Base-by-base conservation (phyloP, 2,329 filamentous ascomycete genomes). In the Xylariaceae sp. region DNA sequence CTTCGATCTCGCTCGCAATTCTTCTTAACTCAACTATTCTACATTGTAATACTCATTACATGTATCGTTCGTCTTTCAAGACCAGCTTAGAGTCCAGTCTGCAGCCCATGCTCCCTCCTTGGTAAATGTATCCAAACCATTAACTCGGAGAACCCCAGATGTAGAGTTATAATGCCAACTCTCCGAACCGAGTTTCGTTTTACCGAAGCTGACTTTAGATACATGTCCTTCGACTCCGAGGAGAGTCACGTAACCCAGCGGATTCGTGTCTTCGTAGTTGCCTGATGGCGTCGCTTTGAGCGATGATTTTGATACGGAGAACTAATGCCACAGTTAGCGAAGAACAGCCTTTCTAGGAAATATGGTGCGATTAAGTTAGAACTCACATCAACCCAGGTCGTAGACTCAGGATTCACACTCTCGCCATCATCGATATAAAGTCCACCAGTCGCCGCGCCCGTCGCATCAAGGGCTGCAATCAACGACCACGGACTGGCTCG, bases 371-470 rank as follows among this genome's bases (percentile, higher is more conserved):
- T 12, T 11, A 26, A 44, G 12, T 27, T 34, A 4, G 8, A 45
- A 71, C 71, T 64, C 55, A 75, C 73, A 53, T 74, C 65, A 29
- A 89, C 77, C 56, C 74, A 75, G 4, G 84, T 74, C 0, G 77
- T 84, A 0, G 75, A 73, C 9, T 78, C 73, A 0, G 80, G 85
- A 35, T 69, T 63, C 6, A 89, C 55, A 53, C 83, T 87, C 70
- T 86, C 85, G 1, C 88, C 88, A 62, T 92, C 88, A 62, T 91
- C 88, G 6, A 91, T 66, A 65, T 91, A 91, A 32, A 91, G 69
- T 19, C 73, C 68, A 0, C 88, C 88, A 1, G 64, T 72, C 0
- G 88, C 87, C 1, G 70, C 68, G 0, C 83, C 82, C 12, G 77
- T 64, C 1, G 65, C 62, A 58, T 79, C 76, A 1, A 88, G 76